Evolutionary conservation across 208 protist species (phyloP), one percentile per base, ranked within the genome.

Genomic region (Trypanosoma lewisi): DNA sequence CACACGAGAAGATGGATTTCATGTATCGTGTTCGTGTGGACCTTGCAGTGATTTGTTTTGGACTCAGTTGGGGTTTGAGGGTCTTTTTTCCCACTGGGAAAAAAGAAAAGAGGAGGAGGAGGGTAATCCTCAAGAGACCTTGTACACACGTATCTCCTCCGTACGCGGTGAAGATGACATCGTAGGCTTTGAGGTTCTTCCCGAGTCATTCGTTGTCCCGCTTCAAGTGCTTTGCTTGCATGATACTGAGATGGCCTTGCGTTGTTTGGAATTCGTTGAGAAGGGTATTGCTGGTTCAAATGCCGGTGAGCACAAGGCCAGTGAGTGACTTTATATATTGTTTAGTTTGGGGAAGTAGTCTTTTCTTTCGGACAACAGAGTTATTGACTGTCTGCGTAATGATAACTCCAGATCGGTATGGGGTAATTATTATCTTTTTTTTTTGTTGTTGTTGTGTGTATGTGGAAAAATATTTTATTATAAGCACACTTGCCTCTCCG

Each of bases 101-200:
- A 1, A n/a, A 44, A 36, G 54, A 34, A 44, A 30, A n/a, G 68
- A 66, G 30, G 8, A 6, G 49, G 41, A 49, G 64, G 56, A 33
- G 30, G 21, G 44, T 44, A 42, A 53, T 2, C 1, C 5, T 14
- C 17, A 58, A 48, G 56, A 60, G 19, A 48, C 50, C 2, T 48
- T 49, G 19, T 51, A 51, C 25, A 49, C 77, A 21, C 30, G 58
- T 4, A 53, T 86, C 19, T 85, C 77, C 53, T 58, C 70, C 14
- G 57, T 23, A 16, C 85, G 91, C 71, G 33, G 67, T 7, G 76
- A 68, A n/a, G 92, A 85, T 45, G 85, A 93, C 42, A 28, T 96
- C 37, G 85, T 85, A 17, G 92, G 97, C 44, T 79, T 96, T 45
- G 82, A 94, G 61, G 78, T 96, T 39, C 71, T 87, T 54, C 60